Base-by-base conservation (phyloP, 495 filamentous ascomycete genomes). In the Xylaria sp. region DNA sequence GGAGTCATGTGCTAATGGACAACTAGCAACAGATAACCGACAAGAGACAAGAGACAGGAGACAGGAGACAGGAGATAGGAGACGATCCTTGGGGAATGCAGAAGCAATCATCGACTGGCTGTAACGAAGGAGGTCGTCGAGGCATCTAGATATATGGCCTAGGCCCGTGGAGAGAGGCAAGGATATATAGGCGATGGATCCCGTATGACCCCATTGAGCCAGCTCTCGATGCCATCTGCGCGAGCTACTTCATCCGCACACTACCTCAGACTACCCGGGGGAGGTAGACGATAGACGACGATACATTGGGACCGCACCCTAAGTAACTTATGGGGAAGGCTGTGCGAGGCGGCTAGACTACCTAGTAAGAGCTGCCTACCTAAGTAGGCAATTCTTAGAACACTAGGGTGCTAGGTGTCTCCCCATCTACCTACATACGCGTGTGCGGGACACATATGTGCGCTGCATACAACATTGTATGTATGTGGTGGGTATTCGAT, bases 141-240 rank as follows among this genome's bases (percentile, higher is more conserved):
- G 74, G 75, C 46, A 35, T 15, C 29, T 46, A 52, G 73, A 71
- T 75, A 76, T 65, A 71, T 69, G 44, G 77, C 74, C 82, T 79
- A 83, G 82, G 79, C 79, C 79, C 75, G 74, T 74, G 80, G 79
- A 78, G 78, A 78, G 70, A 74, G 72, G 77, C 77, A 77, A 76
- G 78, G 80, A 81, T 84, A 83, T 83, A 83, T 83, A 83, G 80
- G 73, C 79, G 75, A 72, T 75, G 72, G 75, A 72, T 66, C 74
- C 71, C 35, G 58, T 78, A 80, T 72, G 71, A 77, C 72, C 72
- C 72, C 75, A 77, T 78, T 71, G 57, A 75, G 67, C 52, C 73
- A 76, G 72, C 69, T 71, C 72, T 73, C 72, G 71, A 76, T 70
- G 70, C 72, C 73, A 74, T 67, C 65, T 61, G 33, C 21, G 37